Percentiles rank a stretch among this genome's conserved stretches.
Evolutionary conservation across 2,329 filamentous ascomycete species (phyloP).

Genomic region (Chaetomium globosum): DNA sequence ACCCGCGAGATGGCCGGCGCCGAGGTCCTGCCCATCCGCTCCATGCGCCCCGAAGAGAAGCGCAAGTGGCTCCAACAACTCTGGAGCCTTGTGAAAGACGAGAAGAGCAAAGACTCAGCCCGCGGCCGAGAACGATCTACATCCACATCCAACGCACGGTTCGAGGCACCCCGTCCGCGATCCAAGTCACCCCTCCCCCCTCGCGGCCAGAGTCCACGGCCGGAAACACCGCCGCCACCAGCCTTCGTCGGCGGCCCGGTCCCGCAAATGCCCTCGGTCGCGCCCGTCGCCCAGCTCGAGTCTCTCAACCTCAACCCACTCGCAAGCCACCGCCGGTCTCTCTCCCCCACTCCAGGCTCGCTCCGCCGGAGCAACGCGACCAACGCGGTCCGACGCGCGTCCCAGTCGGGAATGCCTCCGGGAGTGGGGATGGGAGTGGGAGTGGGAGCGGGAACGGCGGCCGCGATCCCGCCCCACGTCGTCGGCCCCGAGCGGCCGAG

Average conservation of each 20-base stretch:
- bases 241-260: not conserved
- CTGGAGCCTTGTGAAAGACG: slow-evolving; percentile 38
- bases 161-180: slow-evolving; percentile 28
- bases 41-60: slow-evolving; percentile 44
- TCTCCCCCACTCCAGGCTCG: slow-evolving; percentile 5
- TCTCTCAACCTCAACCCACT: slow-evolving; percentile 1
- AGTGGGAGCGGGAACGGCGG: not conserved
- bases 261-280: not conserved
- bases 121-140: slow-evolving; percentile 12
- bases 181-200: slow-evolving; percentile 9
- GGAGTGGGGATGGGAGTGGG: not conserved
- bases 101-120: slow-evolving; percentile 28
- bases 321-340: not conserved
- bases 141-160: slow-evolving; percentile 29
- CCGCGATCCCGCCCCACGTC: not conserved
- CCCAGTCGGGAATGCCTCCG: not conserved
- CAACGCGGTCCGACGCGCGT: slow-evolving; percentile 2
- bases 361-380: slow-evolving; percentile 30
- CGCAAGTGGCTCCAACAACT: slow-evolving; percentile 42
- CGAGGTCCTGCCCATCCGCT: slow-evolving; percentile 43
- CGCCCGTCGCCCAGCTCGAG: slow-evolving; percentile 7
- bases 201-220: not conserved
- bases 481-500: not conserved
- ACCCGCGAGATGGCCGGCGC: slow-evolving; percentile 43
- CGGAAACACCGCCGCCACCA: not conserved